A percentile compares a stretch with the other conserved stretches of the same genome.
Conservation (phyloP, 257 asterid species). For the Ilex aquifolium region DNA sequence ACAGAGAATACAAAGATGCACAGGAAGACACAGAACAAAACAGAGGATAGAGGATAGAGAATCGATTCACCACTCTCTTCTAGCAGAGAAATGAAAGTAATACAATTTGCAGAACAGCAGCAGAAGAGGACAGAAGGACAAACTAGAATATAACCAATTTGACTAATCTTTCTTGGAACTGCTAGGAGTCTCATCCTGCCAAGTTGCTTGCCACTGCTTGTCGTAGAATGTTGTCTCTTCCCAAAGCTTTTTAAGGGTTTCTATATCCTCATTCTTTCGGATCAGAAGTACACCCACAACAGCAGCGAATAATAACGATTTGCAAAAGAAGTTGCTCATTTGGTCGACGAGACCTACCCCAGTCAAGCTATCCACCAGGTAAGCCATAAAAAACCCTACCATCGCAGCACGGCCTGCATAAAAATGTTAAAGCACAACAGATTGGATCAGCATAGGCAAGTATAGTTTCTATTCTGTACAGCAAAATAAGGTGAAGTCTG, state of each 20-base stretch:
- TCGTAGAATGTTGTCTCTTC: conserved; percentile 23
- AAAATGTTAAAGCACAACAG: conserved; percentile 3
- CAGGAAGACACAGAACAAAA: too few species aligned
- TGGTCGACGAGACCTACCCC: conserved; percentile 94
- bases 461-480: too few species aligned
- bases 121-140: too few species aligned
- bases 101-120: too few species aligned
- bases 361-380: conserved; percentile 84
- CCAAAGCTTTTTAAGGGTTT: conserved; percentile 44
- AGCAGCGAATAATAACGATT: conserved; percentile 66
- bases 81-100: too few species aligned
- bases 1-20: too few species aligned
- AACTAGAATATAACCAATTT: not conserved
- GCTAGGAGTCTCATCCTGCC: conserved; percentile 14
- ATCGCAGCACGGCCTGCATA: conserved; percentile 95
- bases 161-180: conserved; percentile 20
- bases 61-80: too few species aligned
- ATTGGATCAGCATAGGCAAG: not conserved
- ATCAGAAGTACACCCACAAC: conserved; percentile 76
- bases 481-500: not conserved
- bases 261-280: conserved; percentile 85
- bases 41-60: too few species aligned
- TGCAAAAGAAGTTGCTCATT: conserved; percentile 93
- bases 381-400: conserved; percentile 98
- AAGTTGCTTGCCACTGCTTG: conserved; percentile 23